Evolutionary conservation across 257 asterid species (phyloP).

Genomic region (Solanum etuberosum): DNA sequence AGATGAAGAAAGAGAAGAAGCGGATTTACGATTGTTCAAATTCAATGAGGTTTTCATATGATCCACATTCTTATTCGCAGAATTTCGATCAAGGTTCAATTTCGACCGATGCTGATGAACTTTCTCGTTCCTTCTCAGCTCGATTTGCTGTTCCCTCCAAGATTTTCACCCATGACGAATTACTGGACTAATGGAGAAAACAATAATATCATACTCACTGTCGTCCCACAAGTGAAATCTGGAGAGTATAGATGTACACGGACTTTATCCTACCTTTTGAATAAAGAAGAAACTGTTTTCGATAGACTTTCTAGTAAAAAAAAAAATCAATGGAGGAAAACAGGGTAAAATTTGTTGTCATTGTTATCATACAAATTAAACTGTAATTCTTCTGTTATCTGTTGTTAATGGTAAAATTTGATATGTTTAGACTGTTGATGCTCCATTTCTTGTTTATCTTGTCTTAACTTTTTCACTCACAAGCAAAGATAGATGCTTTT

Average conservation of each 20-base stretch:
- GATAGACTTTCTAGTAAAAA: too few relatives aligned
- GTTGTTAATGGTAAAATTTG: neutral
- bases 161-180: constrained; percentile 33
- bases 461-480: neutral
- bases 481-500: neutral
- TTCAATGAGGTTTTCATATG: constrained; percentile 55
- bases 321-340: neutral
- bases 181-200: constrained; percentile 10
- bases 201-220: too few relatives aligned
- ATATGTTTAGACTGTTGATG: neutral
- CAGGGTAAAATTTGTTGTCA: neutral
- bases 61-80: constrained; percentile 55
- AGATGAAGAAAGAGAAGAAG: constrained; percentile 57
- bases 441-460: neutral
- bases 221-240: neutral
- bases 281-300: too few relatives aligned
- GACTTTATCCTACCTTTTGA: too few relatives aligned
- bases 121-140: constrained; percentile 68
- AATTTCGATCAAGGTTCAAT: constrained; percentile 56
- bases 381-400: neutral
- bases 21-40: constrained; percentile 17
- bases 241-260: neutral
- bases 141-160: constrained; percentile 65
- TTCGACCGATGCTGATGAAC: constrained; percentile 36
- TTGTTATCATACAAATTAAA: neutral